These are phyloP conservation scores for Camelina laxa DNA, from an alignment of 345 rosid species.

Conservation along the genomic window DNA sequence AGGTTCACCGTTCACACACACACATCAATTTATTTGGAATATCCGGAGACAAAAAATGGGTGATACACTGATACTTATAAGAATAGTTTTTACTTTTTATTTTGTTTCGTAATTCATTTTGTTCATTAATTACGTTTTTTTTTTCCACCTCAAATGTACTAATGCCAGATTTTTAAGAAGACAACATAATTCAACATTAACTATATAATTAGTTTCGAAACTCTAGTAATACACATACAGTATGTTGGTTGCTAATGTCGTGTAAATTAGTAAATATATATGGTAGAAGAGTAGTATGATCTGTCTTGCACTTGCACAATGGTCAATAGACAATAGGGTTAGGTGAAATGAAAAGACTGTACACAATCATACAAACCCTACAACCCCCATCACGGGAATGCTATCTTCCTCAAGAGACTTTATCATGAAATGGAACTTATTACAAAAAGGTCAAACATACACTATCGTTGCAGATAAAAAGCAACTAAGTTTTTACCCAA, in stretches of 20 bases:
- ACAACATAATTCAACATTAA: not conserved
- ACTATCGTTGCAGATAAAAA: conserved; percentile 39
- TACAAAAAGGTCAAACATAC: conserved; percentile 36
- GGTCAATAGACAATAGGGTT: not conserved
- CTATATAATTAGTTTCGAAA: not conserved
- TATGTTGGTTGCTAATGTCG: conserved; percentile 3
- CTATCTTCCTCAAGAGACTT: conserved; percentile 15
- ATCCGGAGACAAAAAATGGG: not conserved
- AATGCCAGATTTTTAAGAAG: not conserved
- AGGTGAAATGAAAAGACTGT: conserved; percentile 36
- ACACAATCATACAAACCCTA: conserved; percentile 40
- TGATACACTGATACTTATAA: not conserved
- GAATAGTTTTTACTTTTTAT: not conserved
- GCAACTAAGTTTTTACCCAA: not conserved
- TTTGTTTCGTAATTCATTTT: not conserved
- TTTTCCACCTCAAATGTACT: not conserved
- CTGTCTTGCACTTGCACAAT: conserved; percentile 30
- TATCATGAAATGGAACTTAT: conserved; percentile 23
- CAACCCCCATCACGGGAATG: conserved; percentile 33
- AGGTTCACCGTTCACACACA: conserved; percentile 16
- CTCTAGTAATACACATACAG: conserved; percentile 5
- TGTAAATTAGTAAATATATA: not conserved
- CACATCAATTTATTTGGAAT: not conserved
- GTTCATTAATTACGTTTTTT: not conserved
- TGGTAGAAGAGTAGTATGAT: conserved; percentile 27